Conservation (phyloP, 768 basidiomycete species). For the Serpula lacrymans region DNA sequence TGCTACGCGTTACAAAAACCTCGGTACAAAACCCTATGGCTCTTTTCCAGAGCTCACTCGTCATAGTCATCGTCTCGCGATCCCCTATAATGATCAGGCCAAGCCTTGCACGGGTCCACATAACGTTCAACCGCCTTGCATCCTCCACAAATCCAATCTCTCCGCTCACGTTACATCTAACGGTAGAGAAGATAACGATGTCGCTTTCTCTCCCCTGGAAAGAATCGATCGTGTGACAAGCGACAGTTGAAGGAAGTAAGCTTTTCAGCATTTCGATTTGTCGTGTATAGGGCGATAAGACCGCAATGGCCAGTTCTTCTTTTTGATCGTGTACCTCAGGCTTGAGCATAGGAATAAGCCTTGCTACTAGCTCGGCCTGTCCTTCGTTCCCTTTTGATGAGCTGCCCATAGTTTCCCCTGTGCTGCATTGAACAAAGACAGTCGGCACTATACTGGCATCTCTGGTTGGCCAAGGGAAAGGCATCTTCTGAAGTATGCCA, state of each 20-base stretch:
- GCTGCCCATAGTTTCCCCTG: slow-evolving; percentile 56
- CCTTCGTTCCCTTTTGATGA: slow-evolving; percentile 61
- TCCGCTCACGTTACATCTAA: slow-evolving; percentile 53
- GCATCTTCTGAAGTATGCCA: slow-evolving; percentile 31
- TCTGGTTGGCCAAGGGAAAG: slow-evolving; percentile 57
- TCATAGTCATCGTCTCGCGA: slow-evolving; percentile 41
- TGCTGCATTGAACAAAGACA: slow-evolving; percentile 54
- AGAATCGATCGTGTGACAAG: slow-evolving; percentile 29
- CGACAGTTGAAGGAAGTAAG: slow-evolving; percentile 23
- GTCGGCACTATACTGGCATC: slow-evolving; percentile 42
- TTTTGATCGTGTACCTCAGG: not conserved
- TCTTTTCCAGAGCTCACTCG: slow-evolving; percentile 47
- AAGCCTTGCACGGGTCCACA: slow-evolving; percentile 63
- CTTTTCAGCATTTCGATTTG: slow-evolving; percentile 48
- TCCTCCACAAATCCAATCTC: slow-evolving; percentile 70
- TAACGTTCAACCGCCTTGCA: slow-evolving; percentile 58
- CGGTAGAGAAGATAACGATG: slow-evolving; percentile 61
- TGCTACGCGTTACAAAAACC: too few relatives aligned
- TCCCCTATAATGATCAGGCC: slow-evolving; percentile 63
- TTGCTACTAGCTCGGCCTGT: slow-evolving; percentile 51
- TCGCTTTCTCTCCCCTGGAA: slow-evolving; percentile 72
- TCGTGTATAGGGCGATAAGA: slow-evolving; percentile 62
- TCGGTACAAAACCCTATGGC: slow-evolving; percentile 36
- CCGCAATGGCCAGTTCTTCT: slow-evolving; percentile 2
- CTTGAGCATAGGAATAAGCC: slow-evolving; percentile 42